Evolutionary conservation across 163 green algal genomes (phyloP).

Genomic region (Scenedesmus sp.): DNA sequence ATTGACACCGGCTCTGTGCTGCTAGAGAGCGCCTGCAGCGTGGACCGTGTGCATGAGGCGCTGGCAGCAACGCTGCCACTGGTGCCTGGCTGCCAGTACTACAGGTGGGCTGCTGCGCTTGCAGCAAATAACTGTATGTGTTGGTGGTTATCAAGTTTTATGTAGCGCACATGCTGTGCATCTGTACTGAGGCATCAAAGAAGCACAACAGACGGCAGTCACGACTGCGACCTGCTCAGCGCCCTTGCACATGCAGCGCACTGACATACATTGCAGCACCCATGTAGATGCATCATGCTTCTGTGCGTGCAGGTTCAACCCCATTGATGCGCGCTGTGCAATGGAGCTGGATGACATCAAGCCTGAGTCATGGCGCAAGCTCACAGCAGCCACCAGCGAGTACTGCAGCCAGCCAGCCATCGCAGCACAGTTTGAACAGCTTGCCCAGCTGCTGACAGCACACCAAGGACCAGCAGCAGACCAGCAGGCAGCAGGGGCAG

Average conservation of each 20-base stretch:
- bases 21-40: constrained; percentile 80
- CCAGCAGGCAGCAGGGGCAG: neutral
- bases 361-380: constrained; percentile 73
- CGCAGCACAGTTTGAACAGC: constrained; percentile 61
- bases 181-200: no score
- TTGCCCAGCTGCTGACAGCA: constrained; percentile 59
- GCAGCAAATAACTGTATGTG: neutral
- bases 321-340: constrained; percentile 80
- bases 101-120: constrained; percentile 62
- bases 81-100: constrained; percentile 89
- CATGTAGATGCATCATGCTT: neutral
- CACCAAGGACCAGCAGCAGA: neutral
- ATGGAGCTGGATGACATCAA: constrained; percentile 95
- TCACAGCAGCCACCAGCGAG: constrained; percentile 72
- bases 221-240: no score
- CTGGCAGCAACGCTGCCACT: constrained; percentile 81
- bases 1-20: constrained; percentile 81
- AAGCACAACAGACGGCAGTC: no score
- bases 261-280: neutral
- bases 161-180: neutral
- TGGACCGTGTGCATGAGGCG: constrained; percentile 82
- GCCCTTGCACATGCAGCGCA: no score
- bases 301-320: constrained; percentile 70
- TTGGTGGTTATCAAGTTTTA: no score
- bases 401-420: constrained; percentile 61